phyloP scores from a whole-genome alignment of 139 green algal species.

The Volvox africanus region DNA sequence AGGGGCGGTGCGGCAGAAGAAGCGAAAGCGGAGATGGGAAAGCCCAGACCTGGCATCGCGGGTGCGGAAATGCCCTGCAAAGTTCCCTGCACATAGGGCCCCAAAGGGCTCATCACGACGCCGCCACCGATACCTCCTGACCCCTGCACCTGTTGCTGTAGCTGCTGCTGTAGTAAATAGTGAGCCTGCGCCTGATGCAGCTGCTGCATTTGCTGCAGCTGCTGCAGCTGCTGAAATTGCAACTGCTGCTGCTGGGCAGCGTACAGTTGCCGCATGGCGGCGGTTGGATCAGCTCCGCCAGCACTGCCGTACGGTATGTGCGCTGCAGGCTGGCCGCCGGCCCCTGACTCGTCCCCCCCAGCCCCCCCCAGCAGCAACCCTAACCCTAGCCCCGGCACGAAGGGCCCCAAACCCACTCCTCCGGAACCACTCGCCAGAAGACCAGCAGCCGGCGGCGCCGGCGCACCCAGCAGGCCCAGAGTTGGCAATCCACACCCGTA shows the following conservation, averaged over 20 bases:
- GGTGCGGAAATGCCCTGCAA: neutral
- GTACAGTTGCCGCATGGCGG: constrained; percentile 23
- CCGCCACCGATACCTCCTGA: neutral
- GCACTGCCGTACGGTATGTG: neutral
- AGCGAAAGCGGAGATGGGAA: neutral
- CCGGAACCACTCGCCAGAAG: neutral
- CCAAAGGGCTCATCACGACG: too few relatives aligned
- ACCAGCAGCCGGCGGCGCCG: neutral
- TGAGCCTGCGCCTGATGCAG: neutral
- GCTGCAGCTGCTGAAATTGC: neutral
- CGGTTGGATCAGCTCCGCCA: neutral
- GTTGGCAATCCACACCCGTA: neutral
- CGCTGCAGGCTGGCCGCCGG: neutral
- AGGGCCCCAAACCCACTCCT: neutral
- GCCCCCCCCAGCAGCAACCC: neutral
- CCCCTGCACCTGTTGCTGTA: neutral
- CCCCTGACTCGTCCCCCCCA: neutral
- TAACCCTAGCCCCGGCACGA: neutral
- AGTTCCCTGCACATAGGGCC: neutral
- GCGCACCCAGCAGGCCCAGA: neutral
- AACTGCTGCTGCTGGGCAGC: constrained; percentile 28
- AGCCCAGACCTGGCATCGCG: neutral
- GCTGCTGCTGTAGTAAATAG: neutral
- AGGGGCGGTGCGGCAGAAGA: neutral
- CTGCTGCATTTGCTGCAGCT: neutral